These are phyloP conservation scores for Tylopilus balloui DNA, from an alignment of 768 basidiomycete genomes.

Conservation along the genomic window DNA sequence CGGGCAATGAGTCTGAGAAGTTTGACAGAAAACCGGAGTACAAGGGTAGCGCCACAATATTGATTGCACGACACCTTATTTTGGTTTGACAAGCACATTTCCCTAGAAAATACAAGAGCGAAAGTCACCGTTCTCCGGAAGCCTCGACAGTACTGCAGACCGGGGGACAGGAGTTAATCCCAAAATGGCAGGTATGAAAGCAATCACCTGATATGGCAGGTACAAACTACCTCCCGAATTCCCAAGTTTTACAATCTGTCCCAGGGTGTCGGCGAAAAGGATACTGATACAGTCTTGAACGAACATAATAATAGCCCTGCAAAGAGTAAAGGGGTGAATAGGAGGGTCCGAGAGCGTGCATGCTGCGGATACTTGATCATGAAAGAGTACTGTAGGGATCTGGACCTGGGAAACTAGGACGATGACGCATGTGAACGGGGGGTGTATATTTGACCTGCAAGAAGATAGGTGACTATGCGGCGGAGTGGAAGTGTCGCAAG, in stretches of 20 bases:
- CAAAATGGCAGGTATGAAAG: slow-evolving; percentile 26
- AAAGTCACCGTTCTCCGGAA: slow-evolving; percentile 5
- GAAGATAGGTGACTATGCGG: slow-evolving; percentile 19
- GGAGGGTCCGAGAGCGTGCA: slow-evolving; percentile 8
- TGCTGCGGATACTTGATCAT: slow-evolving; percentile 1
- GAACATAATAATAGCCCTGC: slow-evolving; percentile 5
- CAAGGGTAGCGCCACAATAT: slow-evolving; percentile 13
- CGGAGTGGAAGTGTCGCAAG: slow-evolving; percentile 30
- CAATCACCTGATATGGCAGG: slow-evolving; percentile 28
- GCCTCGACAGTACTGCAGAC: background rate
- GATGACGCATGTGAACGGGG: slow-evolving; percentile 12
- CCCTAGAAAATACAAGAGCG: slow-evolving; percentile 26
- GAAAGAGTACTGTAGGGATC: background rate
- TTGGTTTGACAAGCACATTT: slow-evolving; percentile 18
- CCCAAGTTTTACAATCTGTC: background rate
- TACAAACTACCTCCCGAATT: slow-evolving; percentile 9
- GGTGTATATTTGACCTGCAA: slow-evolving; percentile 23
- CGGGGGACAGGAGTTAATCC: slow-evolving; percentile 15
- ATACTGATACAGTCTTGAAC: slow-evolving; percentile 19
- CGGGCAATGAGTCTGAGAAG: background rate
- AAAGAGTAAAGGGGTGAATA: slow-evolving; percentile 1
- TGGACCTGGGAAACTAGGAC: slow-evolving; percentile 12
- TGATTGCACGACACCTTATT: background rate
- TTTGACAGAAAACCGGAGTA: slow-evolving; percentile 6
- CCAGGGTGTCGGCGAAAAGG: background rate